Evolutionary conservation across 2,329 filamentous ascomycete species (phyloP).

Genomic region (Aureobasidium lini): DNA sequence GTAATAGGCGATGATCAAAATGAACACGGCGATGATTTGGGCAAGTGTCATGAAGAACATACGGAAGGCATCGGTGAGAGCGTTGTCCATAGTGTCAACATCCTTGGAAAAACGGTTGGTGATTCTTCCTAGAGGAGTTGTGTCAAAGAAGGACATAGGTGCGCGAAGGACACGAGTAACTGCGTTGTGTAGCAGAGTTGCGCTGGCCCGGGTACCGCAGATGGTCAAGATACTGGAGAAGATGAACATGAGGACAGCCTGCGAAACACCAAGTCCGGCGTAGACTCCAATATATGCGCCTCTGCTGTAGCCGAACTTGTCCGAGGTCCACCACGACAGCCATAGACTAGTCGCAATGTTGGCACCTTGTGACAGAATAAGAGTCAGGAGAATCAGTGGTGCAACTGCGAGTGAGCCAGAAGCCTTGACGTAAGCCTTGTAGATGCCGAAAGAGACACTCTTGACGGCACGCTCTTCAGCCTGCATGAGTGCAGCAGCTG

Average conservation of each 20-base stretch:
- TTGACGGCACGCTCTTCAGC: conserved; percentile 62
- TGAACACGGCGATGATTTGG: conserved; percentile 76
- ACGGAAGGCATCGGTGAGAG: conserved; percentile 76
- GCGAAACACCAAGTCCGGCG: conserved; percentile 61
- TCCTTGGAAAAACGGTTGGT: conserved; percentile 95
- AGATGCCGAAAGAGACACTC: conserved; percentile 74
- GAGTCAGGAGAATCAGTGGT: conserved; percentile 53
- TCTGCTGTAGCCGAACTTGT: conserved; percentile 60
- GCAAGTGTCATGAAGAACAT: conserved; percentile 85
- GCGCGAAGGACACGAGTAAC: conserved; percentile 65
- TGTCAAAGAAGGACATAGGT: conserved; percentile 90
- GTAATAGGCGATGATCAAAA: conserved; percentile 90
- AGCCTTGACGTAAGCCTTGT: conserved; percentile 67
- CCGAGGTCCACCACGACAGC: conserved; percentile 88
- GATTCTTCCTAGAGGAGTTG: conserved; percentile 87
- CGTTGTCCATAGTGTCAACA: conserved; percentile 95
- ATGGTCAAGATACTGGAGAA: conserved; percentile 75
- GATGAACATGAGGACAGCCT: conserved; percentile 68
- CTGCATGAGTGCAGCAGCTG: conserved; percentile 60
- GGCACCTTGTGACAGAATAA: conserved; percentile 67
- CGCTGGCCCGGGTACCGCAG: conserved; percentile 73
- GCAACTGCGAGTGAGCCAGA: conserved; percentile 65
- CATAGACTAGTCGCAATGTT: conserved; percentile 86
- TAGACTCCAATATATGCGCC: conserved; percentile 65
- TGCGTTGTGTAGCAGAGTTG: conserved; percentile 70